A percentile compares a stretch with the other conserved stretches of the same genome.
These are phyloP conservation scores for Cryptosporidium xiaoi DNA, from an alignment of 169 alveolate genomes.

Conservation along the genomic window DNA sequence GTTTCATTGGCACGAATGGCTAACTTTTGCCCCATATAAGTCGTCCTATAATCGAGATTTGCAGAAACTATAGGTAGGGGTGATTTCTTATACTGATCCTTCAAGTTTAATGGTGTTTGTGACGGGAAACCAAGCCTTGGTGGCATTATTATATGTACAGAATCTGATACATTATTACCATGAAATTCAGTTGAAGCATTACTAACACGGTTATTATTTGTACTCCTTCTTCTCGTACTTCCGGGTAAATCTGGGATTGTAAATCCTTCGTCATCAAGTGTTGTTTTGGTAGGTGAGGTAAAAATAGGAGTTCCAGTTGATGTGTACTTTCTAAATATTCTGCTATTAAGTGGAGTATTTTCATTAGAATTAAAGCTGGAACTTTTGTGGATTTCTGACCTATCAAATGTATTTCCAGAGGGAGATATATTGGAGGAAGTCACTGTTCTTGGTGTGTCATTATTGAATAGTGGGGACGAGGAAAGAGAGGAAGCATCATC, in stretches of 20 bases:
- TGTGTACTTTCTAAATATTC: neutral
- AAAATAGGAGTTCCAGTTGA: slow-evolving; percentile 51
- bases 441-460: slow-evolving; percentile 47
- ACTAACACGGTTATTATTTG: neutral
- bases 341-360: slow-evolving; percentile 42
- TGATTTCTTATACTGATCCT: slow-evolving; percentile 48
- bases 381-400: neutral
- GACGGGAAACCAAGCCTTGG: slow-evolving; percentile 66
- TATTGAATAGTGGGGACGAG: slow-evolving; percentile 52
- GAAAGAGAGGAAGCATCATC: slow-evolving; percentile 49
- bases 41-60: slow-evolving; percentile 52
- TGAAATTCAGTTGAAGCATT: neutral
- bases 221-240: neutral
- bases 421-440: slow-evolving; percentile 32
- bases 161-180: neutral
- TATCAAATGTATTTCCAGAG: neutral
- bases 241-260: slow-evolving; percentile 67
- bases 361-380: slow-evolving; percentile 17
- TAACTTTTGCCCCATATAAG: slow-evolving; percentile 57
- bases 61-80: slow-evolving; percentile 70
- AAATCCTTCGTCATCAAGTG: slow-evolving; percentile 63
- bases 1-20: slow-evolving; percentile 51
- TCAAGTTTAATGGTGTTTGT: slow-evolving; percentile 57
- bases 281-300: slow-evolving; percentile 7
- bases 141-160: slow-evolving; percentile 70